Conservation (phyloP, 2,329 filamentous ascomycete species). For the Colletotrichum tropicicola region DNA sequence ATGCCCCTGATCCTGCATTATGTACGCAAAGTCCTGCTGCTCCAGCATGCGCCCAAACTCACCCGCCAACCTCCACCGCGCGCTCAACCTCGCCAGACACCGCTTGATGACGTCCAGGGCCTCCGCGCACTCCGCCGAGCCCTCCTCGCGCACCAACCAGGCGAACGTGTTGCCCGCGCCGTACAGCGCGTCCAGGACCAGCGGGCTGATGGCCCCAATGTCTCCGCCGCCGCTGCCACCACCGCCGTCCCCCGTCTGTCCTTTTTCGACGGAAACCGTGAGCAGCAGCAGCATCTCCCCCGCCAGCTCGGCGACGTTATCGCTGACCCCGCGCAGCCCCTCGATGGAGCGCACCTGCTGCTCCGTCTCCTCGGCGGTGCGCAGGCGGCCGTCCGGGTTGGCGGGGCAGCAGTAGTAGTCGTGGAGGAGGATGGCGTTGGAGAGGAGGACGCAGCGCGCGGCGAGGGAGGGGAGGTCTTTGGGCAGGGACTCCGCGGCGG, state of each 20-base stretch:
- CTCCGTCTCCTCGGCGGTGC: slow-evolving; percentile 33
- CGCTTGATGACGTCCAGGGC: slow-evolving; percentile 40
- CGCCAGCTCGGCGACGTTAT: slow-evolving; percentile 39
- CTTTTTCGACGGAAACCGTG: slow-evolving; percentile 28
- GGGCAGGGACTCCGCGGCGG: not conserved
- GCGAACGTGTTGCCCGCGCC: slow-evolving; percentile 45
- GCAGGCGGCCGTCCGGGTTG: slow-evolving; percentile 33
- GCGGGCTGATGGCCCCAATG: slow-evolving; percentile 41
- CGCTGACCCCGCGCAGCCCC: slow-evolving; percentile 40
- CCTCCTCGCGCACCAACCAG: slow-evolving; percentile 48
- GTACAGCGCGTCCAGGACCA: slow-evolving; percentile 48
- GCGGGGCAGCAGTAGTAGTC: slow-evolving; percentile 47
- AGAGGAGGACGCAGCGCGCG: slow-evolving; percentile 33
- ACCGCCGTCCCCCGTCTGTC: no score
- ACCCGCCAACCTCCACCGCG: slow-evolving; percentile 45
- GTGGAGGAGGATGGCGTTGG: slow-evolving; percentile 39
- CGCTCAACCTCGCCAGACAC: slow-evolving; percentile 38
- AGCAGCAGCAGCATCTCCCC: slow-evolving; percentile 33
- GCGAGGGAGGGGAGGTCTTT: slow-evolving; percentile 21
- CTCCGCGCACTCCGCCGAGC: slow-evolving; percentile 37
- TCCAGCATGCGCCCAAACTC: slow-evolving; percentile 47
- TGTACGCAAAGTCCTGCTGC: slow-evolving; percentile 42
- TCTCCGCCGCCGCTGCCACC: slow-evolving; percentile 17
- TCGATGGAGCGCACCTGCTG: slow-evolving; percentile 44
- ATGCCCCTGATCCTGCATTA: slow-evolving; percentile 23